A percentile compares a stretch with the other conserved stretches of the same genome.
Conservation (phyloP, 179 eudicot genomes). For the Beta lomatogona region DNA sequence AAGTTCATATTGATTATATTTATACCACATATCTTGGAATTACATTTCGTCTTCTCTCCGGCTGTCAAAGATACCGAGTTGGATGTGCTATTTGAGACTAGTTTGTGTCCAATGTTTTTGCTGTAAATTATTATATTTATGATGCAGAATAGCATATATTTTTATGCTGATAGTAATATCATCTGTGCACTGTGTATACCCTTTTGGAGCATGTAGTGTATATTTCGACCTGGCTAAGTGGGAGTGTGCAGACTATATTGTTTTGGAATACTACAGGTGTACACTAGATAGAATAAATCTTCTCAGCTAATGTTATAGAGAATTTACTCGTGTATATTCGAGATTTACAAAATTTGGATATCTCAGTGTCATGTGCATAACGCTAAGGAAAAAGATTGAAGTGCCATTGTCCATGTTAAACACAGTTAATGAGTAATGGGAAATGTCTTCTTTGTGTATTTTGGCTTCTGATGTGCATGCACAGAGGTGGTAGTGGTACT, state of each 20-base stretch:
- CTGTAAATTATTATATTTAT: slow-evolving; percentile 3
- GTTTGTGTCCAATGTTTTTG: not conserved
- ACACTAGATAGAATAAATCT: not conserved
- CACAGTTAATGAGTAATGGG: no score
- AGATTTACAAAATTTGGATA: no score
- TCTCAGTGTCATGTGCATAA: no score
- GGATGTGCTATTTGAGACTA: slow-evolving; percentile 7
- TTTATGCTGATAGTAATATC: not conserved
- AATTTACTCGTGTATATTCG: no score
- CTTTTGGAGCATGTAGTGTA: not conserved
- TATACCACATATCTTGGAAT: not conserved
- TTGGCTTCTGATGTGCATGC: no score
- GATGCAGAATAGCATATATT: not conserved
- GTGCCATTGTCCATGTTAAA: no score
- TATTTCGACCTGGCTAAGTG: not conserved
- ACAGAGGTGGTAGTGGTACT: no score
- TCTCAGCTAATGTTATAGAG: no score
- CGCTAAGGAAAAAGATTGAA: no score
- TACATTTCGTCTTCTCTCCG: not conserved
- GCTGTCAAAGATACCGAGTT: not conserved
- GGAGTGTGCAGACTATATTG: not conserved
- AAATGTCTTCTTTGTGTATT: no score
- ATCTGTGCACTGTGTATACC: not conserved
- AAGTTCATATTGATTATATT: slow-evolving; percentile 2
- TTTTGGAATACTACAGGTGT: not conserved